Evolutionary conservation across 2,329 filamentous ascomycete species (phyloP), one percentile per base, ranked within the genome.

Genomic region (Neoascochyta sp.): DNA sequence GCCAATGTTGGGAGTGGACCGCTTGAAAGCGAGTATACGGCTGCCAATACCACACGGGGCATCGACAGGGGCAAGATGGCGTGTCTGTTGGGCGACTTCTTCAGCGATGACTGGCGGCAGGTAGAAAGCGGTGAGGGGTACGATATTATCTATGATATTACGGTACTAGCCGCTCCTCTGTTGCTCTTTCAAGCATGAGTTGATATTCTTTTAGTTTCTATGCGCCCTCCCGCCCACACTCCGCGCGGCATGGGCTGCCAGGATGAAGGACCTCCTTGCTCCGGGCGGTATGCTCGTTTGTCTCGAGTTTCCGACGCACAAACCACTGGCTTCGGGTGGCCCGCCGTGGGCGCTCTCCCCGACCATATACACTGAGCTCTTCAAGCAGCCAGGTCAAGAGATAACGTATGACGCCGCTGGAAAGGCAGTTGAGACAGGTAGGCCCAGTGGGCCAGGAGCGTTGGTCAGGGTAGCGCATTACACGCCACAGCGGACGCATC

Each of bases 301-400:
- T 62, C 73, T 94, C 39, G 86, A 94, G 57, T 93, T 83, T 57
- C 87, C 87, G 7, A 78, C 81, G 1, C 73, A 76, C 39, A 92
- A 89, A 58, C 71, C 77, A 22, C 73, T 81, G 7, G 69, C 68
- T 8, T 69, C 73, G 7, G 71, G 71, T 7, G 86, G 87, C 0
- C 86, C 87, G 9, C 86, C 87, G 2, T 89, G 77, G 71, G 78
- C 80, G 6, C 64, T 86, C 22, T 75, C 77, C 9, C 74, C 83
- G 1, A 74, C 78, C 38, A 75, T 84, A 16, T 92, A 93, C 60
- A 66, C 79, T 49, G 80, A 78, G 40, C 79, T 90, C 47, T 70
- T 94, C 22, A 73, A 72, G 31, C 71, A 75, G 26, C 86, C 86
- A 0, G 86, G 86, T 2, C 70, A 80, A 42, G 72, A 80, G 7